Evolutionary conservation across 768 basidiomycete species (phyloP).

Genomic region (Exidia glandulosa): DNA sequence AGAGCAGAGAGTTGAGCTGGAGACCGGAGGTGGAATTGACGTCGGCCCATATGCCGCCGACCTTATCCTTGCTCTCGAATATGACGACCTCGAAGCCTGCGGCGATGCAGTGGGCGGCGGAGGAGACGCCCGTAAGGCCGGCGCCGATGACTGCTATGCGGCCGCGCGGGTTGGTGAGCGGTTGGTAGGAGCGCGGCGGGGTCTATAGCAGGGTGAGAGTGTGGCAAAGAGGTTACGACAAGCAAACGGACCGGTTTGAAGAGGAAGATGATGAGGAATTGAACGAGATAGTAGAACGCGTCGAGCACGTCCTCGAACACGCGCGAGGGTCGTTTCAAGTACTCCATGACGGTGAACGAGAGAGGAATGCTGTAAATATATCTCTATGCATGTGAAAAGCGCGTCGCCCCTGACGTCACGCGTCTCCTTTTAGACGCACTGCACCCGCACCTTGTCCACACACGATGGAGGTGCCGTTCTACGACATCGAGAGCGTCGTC

Average conservation of each 20-base stretch:
- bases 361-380: not conserved
- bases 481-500: conserved; percentile 38
- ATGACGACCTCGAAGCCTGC: conserved; percentile 45
- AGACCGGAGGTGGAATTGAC: conserved; percentile 41
- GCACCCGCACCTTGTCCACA: not conserved
- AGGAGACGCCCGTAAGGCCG: conserved; percentile 42
- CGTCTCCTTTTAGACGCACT: not conserved
- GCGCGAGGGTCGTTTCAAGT: not conserved
- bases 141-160: conserved; percentile 41
- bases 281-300: conserved; percentile 23
- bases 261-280: conserved; percentile 25
- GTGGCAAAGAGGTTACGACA: not conserved
- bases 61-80: conserved; percentile 27
- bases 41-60: conserved; percentile 43
- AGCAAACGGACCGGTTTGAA: conserved; percentile 26
- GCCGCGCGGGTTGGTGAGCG: conserved; percentile 24
- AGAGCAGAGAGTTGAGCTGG: conserved; percentile 39
- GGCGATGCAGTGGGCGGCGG: conserved; percentile 38
- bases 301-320: conserved; percentile 5
- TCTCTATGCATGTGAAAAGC: not conserved
- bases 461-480: conserved; percentile 45
- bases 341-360: not conserved
- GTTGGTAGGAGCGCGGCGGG: conserved; percentile 12
- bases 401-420: not conserved
- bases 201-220: not conserved